These are phyloP conservation scores for Talaromyces sp. DNA, from an alignment of 2,329 filamentous ascomycete genomes.

Conservation along the genomic window DNA sequence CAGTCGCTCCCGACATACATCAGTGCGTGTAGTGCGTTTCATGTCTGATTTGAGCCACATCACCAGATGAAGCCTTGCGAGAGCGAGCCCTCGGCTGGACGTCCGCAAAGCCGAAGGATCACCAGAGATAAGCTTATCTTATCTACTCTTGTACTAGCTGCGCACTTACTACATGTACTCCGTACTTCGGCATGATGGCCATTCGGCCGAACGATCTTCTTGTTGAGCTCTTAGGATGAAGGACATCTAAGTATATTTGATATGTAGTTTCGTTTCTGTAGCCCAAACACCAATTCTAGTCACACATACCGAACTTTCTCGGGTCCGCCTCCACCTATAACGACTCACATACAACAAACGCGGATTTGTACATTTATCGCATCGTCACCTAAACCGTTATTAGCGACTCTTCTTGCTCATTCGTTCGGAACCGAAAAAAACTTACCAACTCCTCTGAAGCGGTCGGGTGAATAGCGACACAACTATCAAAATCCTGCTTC, in stretches of 20 bases:
- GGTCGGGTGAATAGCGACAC: conserved; percentile 73
- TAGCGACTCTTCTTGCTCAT: not conserved
- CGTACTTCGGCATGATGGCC: not conserved
- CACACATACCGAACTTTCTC: not conserved
- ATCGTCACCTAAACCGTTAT: conserved; percentile 14
- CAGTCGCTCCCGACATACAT: not conserved
- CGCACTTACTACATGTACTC: no score
- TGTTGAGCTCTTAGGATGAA: not conserved
- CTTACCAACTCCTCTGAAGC: conserved; percentile 69
- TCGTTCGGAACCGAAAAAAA: not conserved
- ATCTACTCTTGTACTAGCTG: not conserved
- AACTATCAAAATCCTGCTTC: conserved; percentile 72
- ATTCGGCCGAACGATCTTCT: not conserved
- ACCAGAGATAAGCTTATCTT: conserved; percentile 5
- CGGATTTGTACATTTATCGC: conserved; percentile 11
- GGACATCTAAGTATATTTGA: not conserved
- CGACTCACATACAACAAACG: not conserved
- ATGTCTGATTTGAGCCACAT: not conserved
- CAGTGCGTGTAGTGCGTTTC: not conserved
- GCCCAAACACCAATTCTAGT: not conserved
- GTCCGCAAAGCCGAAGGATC: not conserved
- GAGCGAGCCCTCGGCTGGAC: not conserved
- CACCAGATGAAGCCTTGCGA: not conserved
- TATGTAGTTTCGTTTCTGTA: not conserved
- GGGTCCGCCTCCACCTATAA: not conserved